These are phyloP conservation scores for Mycena alexandri DNA, from an alignment of 768 basidiomycete species.

Conservation along the genomic window DNA sequence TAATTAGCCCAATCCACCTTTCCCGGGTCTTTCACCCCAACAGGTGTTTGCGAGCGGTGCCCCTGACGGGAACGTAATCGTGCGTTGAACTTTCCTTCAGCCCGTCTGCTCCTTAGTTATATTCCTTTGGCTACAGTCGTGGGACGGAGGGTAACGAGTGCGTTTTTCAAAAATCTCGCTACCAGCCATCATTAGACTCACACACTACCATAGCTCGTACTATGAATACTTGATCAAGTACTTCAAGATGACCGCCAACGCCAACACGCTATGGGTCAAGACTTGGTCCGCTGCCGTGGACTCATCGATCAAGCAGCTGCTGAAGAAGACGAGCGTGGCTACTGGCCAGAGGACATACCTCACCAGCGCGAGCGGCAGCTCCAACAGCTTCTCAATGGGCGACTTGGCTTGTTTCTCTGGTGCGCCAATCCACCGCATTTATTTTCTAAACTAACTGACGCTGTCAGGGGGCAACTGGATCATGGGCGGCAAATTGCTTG, in stretches of 20 bases:
- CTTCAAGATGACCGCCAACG: slow-evolving; percentile 27
- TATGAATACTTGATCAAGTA: slow-evolving; percentile 32
- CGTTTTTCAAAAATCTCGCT: not conserved
- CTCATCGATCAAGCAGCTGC: slow-evolving; percentile 30
- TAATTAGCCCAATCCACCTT: slow-evolving; percentile 21
- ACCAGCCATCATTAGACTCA: slow-evolving; percentile 1
- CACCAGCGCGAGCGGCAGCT: slow-evolving; percentile 23
- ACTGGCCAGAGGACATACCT: slow-evolving; percentile 29
- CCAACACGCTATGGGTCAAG: slow-evolving; percentile 22
- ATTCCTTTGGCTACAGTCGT: slow-evolving; percentile 7
- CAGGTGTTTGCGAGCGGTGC: slow-evolving; percentile 24
- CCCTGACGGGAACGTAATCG: slow-evolving; percentile 26
- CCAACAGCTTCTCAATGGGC: slow-evolving; percentile 25
- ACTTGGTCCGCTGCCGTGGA: slow-evolving; percentile 31
- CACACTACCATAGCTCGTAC: slow-evolving; percentile 16
- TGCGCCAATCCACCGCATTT: not conserved
- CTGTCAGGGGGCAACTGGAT: slow-evolving; percentile 26
- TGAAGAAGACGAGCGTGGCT: slow-evolving; percentile 25
- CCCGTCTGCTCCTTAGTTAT: slow-evolving; percentile 9
- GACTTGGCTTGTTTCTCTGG: slow-evolving; percentile 31
- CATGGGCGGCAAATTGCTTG: slow-evolving; percentile 27
- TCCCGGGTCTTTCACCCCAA: slow-evolving; percentile 27
- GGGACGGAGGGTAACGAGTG: slow-evolving; percentile 29
- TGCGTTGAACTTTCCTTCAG: not conserved
- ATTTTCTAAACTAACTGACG: not conserved